Evolutionary conservation across 768 basidiomycete genomes (phyloP).

Genomic region (Tulasnella sp.): DNA sequence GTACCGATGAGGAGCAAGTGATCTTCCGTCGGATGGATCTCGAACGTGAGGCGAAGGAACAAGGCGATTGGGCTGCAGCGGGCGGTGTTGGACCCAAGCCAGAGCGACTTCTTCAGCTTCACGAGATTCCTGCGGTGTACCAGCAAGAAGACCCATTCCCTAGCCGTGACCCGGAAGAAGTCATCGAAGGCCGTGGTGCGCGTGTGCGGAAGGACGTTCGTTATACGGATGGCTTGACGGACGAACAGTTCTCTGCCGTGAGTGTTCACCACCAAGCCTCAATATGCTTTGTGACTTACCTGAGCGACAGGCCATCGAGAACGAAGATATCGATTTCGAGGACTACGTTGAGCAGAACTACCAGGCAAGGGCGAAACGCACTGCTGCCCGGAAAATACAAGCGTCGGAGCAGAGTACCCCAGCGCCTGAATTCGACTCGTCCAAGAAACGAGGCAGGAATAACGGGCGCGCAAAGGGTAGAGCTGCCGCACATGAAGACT

Average conservation of each 20-base stretch:
- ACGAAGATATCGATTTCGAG: slow-evolving; percentile 24
- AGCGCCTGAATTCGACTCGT: slow-evolving; percentile 32
- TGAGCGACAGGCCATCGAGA: slow-evolving; percentile 21
- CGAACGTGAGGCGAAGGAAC: slow-evolving; percentile 56
- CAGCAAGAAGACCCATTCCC: slow-evolving; percentile 65
- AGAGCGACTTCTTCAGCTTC: slow-evolving; percentile 62
- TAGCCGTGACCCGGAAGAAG: slow-evolving; percentile 42
- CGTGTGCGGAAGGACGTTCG: slow-evolving; percentile 71
- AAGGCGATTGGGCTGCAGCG: slow-evolving; percentile 53
- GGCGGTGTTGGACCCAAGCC: slow-evolving; percentile 74
- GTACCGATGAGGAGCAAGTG: slow-evolving; percentile 62
- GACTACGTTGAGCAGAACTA: slow-evolving; percentile 22
- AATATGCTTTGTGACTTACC: neutral
- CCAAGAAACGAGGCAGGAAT: slow-evolving; percentile 39
- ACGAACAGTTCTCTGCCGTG: slow-evolving; percentile 87
- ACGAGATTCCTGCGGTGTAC: slow-evolving; percentile 89
- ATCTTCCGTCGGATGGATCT: slow-evolving; percentile 76
- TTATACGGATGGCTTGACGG: slow-evolving; percentile 88
- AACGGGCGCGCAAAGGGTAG: slow-evolving; percentile 9
- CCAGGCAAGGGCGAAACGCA: slow-evolving; percentile 7
- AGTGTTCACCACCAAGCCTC: slow-evolving; percentile 22
- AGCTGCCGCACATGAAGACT: slow-evolving; percentile 1
- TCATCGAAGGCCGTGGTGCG: slow-evolving; percentile 70
- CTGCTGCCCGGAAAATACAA: slow-evolving; percentile 7
- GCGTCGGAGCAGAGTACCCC: slow-evolving; percentile 11